Conservation (phyloP, 768 basidiomycete species). For the Strobilomyces echinocephalus region DNA sequence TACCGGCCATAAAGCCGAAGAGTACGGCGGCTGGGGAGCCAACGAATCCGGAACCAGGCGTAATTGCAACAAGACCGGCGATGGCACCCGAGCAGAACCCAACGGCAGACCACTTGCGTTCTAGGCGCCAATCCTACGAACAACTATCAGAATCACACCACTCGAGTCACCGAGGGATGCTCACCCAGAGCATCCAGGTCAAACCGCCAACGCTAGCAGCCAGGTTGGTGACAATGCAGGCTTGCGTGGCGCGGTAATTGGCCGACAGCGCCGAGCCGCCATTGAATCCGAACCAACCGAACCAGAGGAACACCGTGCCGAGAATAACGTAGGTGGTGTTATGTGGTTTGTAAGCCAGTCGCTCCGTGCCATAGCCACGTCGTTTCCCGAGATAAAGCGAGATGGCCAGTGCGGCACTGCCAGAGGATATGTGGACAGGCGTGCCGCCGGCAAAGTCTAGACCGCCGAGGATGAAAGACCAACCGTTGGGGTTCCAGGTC, state of each 20-base stretch:
- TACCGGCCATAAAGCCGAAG: conserved; percentile 82
- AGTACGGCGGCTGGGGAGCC: conserved; percentile 78
- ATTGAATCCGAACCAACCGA: conserved; percentile 95
- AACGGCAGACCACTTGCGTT: conserved; percentile 89
- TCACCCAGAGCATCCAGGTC: conserved; percentile 88
- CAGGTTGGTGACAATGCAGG: conserved; percentile 91
- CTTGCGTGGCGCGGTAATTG: conserved; percentile 81
- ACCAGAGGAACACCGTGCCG: conserved; percentile 94
- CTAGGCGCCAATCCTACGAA: conserved; percentile 77
- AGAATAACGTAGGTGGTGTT: conserved; percentile 90
- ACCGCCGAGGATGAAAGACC: conserved; percentile 74
- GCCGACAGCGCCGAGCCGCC: conserved; percentile 89
- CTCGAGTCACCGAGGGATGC: conserved; percentile 6
- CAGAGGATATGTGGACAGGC: conserved; percentile 94
- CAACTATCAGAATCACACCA: neutral
- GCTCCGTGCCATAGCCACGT: conserved; percentile 85
- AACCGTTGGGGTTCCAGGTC: conserved; percentile 85
- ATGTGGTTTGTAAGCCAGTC: conserved; percentile 89
- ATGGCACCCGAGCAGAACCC: conserved; percentile 97
- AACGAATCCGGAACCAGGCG: conserved; percentile 79
- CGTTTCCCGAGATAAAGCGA: conserved; percentile 89
- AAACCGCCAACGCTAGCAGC: conserved; percentile 85
- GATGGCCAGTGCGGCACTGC: conserved; percentile 86
- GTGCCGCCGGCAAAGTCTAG: conserved; percentile 95
- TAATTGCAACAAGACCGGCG: conserved; percentile 84